These are phyloP conservation scores for Penicillium sp. DNA, from an alignment of 2,329 filamentous ascomycete genomes.

Conservation along the genomic window DNA sequence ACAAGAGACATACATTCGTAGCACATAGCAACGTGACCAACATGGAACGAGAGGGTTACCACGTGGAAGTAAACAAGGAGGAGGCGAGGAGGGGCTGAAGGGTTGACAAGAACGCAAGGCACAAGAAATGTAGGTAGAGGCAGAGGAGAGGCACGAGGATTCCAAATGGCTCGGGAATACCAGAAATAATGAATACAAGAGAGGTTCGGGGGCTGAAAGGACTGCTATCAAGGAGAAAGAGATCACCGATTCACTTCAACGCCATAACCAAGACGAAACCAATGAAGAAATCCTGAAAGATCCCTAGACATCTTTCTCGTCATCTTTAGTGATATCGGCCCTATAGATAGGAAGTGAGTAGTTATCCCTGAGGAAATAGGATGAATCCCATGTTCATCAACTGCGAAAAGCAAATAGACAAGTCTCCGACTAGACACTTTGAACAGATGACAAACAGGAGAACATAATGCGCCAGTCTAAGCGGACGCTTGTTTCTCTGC, in stretches of 20 bases:
- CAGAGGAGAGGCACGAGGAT: not conserved
- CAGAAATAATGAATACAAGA: not conserved
- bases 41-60: not conserved
- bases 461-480: not conserved
- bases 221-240: not conserved
- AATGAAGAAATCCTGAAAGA: not conserved
- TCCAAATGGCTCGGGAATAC: not conserved
- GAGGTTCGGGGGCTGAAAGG: not conserved
- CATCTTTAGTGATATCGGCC: not conserved
- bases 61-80: not conserved
- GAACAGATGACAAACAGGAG: not conserved
- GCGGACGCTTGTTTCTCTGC: conserved; percentile 7
- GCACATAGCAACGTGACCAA: conserved; percentile 21
- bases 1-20: conserved; percentile 20
- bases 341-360: not conserved
- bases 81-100: not conserved
- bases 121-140: not conserved
- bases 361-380: not conserved
- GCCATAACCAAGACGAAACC: not conserved
- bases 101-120: not conserved
- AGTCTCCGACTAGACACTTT: not conserved
- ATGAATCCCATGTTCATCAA: not conserved
- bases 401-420: conserved; percentile 2
- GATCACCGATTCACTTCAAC: not conserved
- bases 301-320: not conserved